Base-by-base conservation (phyloP, 2,329 filamentous ascomycete species). In the Penicillium sp. region DNA sequence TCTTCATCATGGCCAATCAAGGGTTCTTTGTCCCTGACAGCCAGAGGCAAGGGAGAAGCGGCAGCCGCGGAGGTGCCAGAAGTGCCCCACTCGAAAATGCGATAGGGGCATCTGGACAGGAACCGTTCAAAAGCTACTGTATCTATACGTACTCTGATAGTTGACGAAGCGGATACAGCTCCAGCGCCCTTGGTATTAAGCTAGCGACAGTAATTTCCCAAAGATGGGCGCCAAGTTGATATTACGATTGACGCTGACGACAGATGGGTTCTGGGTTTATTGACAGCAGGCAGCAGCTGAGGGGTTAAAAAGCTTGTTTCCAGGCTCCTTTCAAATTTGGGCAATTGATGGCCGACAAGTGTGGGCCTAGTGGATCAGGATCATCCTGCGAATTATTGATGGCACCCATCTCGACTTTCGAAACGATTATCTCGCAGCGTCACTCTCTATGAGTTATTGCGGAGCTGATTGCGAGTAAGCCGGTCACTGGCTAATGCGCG, bases 361-460 rank as follows among this genome's bases (percentile, higher is more conserved):
- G 35, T 50, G 47, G 48, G 45, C 21, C 48, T 19, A n/a, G 56
- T 58, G 56, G 56, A 45, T 46, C 0, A 19, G n/a, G 56, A 58
- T 58, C 56, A 23, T 58, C 47, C 45, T 21, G n/a, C 26, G 8
- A 29, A 58, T 58, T 51, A 41, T 53, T 53, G 53, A 51, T 21
- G 23, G 56, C 7, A 45, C 35, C 35, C 35, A 9, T 29, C 13
- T 35, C 19, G 29, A 35, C 19, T 46, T 19, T 19, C 5, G 19
- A 46, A 46, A 46, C 44, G 9, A 21, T n/a, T 15, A 41, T 41
- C 35, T 11, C 35, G 13, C 35, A 13, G 35, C 35, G 15, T 41
- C 35, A 15, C 11, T 11, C 3, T 26, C 26, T 3, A 26, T 21
- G 35, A 38, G 6, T 15, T 35, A 9, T 13, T 9, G 13, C 31